Percentiles rank a stretch among this genome's conserved stretches.
Evolutionary conservation across 2,329 filamentous ascomycete genomes (phyloP).

Genomic region (Penicillium glabrum): DNA sequence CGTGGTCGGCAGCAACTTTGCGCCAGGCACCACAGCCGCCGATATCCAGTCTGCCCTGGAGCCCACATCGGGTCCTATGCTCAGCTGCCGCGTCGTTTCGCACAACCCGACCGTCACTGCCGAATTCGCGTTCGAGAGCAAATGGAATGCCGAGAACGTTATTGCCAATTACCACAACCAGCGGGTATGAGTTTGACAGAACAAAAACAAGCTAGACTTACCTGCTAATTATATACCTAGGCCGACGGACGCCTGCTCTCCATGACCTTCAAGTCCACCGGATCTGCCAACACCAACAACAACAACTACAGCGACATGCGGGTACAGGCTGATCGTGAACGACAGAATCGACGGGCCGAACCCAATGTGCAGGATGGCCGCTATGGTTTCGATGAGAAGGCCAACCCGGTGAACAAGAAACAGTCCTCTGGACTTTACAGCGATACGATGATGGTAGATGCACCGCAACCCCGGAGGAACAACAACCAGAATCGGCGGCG

Average conservation of each 20-base stretch:
- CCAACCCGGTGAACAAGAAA: constrained; percentile 6
- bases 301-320: constrained; percentile 35
- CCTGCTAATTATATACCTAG: constrained; percentile 33
- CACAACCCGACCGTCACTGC: constrained; percentile 59
- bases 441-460: constrained; percentile 43
- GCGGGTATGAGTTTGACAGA: constrained; percentile 45
- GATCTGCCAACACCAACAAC: constrained; percentile 12
- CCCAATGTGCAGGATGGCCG: constrained; percentile 31
- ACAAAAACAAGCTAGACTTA: not conserved
- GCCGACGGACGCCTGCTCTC: constrained; percentile 62
- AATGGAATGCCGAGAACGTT: constrained; percentile 57
- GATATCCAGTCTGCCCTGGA: constrained; percentile 64
- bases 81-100: constrained; percentile 55
- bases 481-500: constrained; percentile 19
- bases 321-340: constrained; percentile 42
- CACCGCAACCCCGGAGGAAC: constrained; percentile 21
- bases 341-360: constrained; percentile 31
- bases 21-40: constrained; percentile 64
- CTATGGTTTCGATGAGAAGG: constrained; percentile 36
- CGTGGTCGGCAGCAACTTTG: constrained; percentile 63
- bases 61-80: constrained; percentile 52
- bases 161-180: constrained; percentile 64
- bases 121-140: constrained; percentile 59
- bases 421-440: constrained; percentile 34
- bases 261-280: constrained; percentile 52